Evolutionary conservation across 495 filamentous ascomycete genomes (phyloP).

Genomic region (Aspergillus funiculosus): DNA sequence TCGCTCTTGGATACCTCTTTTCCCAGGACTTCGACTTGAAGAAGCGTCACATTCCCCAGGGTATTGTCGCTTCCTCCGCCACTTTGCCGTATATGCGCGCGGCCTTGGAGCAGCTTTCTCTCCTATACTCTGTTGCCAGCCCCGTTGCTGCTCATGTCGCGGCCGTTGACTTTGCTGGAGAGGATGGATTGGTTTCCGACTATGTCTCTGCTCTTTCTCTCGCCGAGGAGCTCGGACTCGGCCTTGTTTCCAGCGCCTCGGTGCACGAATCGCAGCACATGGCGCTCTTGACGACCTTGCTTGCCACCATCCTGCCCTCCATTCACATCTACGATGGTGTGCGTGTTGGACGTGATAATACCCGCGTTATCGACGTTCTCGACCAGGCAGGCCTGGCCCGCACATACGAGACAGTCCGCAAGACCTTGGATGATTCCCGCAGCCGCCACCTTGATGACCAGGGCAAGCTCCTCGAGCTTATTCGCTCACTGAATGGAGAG

Average conservation of each 20-base stretch:
- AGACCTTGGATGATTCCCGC: conserved; percentile 50
- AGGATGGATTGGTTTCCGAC: conserved; percentile 74
- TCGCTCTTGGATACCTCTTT: conserved; percentile 95
- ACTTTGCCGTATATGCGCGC: conserved; percentile 73
- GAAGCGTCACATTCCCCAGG: conserved; percentile 88
- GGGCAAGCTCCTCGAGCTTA: conserved; percentile 65
- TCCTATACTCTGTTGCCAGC: conserved; percentile 83
- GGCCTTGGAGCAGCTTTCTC: conserved; percentile 81
- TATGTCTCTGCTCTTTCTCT: conserved; percentile 75
- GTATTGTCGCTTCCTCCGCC: conserved; percentile 77
- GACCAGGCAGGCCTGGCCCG: conserved; percentile 64
- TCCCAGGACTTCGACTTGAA: conserved; percentile 87
- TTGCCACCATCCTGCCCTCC: conserved; percentile 73
- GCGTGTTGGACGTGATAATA: conserved; percentile 75
- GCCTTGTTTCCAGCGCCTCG: conserved; percentile 76
- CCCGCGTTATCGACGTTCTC: conserved; percentile 78
- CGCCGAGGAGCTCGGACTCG: conserved; percentile 88
- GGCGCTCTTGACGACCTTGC: conserved; percentile 78
- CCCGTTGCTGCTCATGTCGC: conserved; percentile 91
- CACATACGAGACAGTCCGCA: conserved; percentile 62
- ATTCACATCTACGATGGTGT: conserved; percentile 93
- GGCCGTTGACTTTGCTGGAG: conserved; percentile 78
- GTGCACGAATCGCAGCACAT: conserved; percentile 93
- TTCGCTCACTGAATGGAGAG: conserved; percentile 82
- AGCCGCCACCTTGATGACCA: conserved; percentile 70